Percentiles rank a stretch among this genome's conserved stretches.
These are phyloP conservation scores for Coemansia sp. DNA, from an alignment of 192 early-diverging fungal genomes.

Conservation along the genomic window DNA sequence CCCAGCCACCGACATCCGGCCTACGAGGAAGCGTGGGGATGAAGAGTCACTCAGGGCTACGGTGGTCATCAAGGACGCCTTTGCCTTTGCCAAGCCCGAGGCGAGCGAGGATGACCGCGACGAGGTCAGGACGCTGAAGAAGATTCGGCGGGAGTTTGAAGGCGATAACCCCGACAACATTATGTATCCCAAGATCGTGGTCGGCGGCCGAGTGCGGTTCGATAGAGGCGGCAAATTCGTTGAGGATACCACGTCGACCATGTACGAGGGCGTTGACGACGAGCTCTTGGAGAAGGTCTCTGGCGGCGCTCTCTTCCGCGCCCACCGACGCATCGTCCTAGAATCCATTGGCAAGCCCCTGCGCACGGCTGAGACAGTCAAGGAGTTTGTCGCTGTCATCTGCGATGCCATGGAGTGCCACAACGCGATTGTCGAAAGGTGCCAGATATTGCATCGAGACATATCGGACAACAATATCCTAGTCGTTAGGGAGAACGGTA, in stretches of 20 bases:
- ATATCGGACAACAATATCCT: too few relatives aligned
- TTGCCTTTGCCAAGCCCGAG: neutral
- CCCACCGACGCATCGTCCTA: too few relatives aligned
- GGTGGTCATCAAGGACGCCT: too few relatives aligned
- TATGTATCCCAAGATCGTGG: neutral
- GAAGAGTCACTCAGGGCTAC: too few relatives aligned
- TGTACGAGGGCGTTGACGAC: neutral
- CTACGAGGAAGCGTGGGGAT: too few relatives aligned
- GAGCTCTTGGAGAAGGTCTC: neutral
- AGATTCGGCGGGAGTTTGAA: neutral
- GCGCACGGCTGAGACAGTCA: neutral
- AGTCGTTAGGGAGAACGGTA: too few relatives aligned
- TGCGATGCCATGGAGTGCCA: too few relatives aligned
- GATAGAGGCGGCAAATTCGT: neutral
- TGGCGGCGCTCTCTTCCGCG: neutral
- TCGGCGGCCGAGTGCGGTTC: neutral
- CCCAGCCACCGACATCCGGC: too few relatives aligned
- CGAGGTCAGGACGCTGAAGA: neutral
- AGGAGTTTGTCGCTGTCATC: slow-evolving; percentile 21
- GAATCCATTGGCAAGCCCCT: slow-evolving; percentile 4
- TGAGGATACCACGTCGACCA: neutral
- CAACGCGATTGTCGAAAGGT: slow-evolving; percentile 3
- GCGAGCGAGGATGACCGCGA: too few relatives aligned
- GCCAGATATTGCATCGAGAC: slow-evolving; percentile 27
- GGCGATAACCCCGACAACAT: neutral